phyloP scores from a whole-genome alignment of 139 green algal species.

The Volvox africanus region DNA sequence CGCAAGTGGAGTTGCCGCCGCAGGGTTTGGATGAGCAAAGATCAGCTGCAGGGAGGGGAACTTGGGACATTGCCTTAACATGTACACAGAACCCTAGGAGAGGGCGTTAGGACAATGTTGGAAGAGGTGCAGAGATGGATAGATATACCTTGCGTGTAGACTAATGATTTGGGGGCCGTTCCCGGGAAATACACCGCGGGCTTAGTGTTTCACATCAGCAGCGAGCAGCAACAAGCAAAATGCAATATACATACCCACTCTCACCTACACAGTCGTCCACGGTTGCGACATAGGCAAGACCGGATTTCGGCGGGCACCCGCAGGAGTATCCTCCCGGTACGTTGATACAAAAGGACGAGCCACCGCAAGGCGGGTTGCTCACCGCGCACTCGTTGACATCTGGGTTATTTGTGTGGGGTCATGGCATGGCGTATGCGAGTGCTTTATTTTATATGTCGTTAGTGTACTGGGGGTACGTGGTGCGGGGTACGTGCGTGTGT shows the following conservation, averaged over 20 bases:
- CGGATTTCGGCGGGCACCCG: not conserved
- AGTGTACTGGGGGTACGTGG: too few species aligned
- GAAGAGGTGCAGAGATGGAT: too few species aligned
- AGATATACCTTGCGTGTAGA: too few species aligned
- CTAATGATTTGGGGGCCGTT: too few species aligned
- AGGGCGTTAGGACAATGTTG: not conserved
- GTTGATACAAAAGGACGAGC: not conserved
- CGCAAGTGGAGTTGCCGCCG: slow-evolving; percentile 7
- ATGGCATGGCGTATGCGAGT: too few species aligned
- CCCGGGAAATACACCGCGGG: too few species aligned
- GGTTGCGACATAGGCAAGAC: not conserved
- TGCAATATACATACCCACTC: not conserved
- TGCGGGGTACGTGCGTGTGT: too few species aligned
- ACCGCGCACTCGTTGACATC: not conserved
- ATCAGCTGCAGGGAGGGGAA: not conserved
- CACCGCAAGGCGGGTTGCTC: not conserved
- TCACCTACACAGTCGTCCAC: not conserved
- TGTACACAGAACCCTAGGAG: not conserved
- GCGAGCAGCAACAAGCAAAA: not conserved
- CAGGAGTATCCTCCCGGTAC: not conserved
- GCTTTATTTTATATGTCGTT: too few species aligned
- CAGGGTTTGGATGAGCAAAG: not conserved
- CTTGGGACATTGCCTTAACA: too few species aligned
- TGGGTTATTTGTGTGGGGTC: too few species aligned
- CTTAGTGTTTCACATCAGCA: not conserved